A percentile compares a stretch with the other conserved stretches of the same genome.
These are phyloP conservation scores for Ustilago shanxiensis DNA, from an alignment of 1,284 basidiomycete species.

Conservation along the genomic window DNA sequence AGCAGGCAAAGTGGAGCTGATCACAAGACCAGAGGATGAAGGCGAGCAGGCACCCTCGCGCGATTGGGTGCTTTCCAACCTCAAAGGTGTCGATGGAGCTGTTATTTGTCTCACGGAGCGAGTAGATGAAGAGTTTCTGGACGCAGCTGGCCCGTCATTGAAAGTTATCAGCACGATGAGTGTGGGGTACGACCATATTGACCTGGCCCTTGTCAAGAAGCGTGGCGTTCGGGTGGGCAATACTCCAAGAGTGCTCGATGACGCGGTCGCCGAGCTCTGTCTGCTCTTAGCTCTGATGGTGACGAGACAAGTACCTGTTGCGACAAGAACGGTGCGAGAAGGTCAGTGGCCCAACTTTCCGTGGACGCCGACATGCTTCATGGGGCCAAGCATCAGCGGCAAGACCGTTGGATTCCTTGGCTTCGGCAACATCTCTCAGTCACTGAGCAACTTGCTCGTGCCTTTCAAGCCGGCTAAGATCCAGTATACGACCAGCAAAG, in stretches of 20 bases:
- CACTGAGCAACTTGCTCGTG: constrained; percentile 41
- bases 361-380: constrained; percentile 80
- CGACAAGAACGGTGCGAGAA: constrained; percentile 77
- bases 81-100: constrained; percentile 77
- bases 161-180: constrained; percentile 86
- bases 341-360: constrained; percentile 78
- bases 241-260: constrained; percentile 89
- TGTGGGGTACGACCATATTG: constrained; percentile 79
- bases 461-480: constrained; percentile 52
- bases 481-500: constrained; percentile 55
- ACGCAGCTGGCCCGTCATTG: constrained; percentile 73
- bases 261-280: constrained; percentile 89
- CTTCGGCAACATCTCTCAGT: constrained; percentile 80
- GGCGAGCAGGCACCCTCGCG: constrained; percentile 68
- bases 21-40: constrained; percentile 79
- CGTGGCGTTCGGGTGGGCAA: constrained; percentile 84
- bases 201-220: constrained; percentile 77
- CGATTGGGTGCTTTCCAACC: constrained; percentile 83
- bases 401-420: constrained; percentile 89
- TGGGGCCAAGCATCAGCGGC: constrained; percentile 77
- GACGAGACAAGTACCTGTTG: constrained; percentile 79
- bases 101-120: constrained; percentile 81
- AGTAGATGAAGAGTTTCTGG: constrained; percentile 73
- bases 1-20: constrained; percentile 67
- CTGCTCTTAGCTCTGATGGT: constrained; percentile 93